Evolutionary conservation across 1,284 basidiomycete genomes (phyloP), one percentile per base, ranked within the genome.

Genomic region (Athelia psychrophila): DNA sequence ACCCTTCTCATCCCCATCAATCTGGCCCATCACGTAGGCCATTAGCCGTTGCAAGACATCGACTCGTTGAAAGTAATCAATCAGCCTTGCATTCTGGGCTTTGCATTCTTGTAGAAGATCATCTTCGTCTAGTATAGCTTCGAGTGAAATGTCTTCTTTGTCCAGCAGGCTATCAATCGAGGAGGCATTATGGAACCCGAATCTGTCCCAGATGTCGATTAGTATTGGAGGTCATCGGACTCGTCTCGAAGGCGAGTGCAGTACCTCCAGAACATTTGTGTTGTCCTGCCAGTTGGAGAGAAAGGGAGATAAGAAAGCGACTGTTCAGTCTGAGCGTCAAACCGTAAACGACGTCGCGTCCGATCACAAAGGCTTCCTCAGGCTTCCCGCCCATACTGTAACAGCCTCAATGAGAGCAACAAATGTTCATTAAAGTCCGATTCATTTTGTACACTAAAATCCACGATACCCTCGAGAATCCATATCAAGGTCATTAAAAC

Each of bases 31-130:
- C 60, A 93, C 91, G 73, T 93, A 93, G 49, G 83, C 88, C 53
- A 95, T 73, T 62, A 95, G 71, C 50, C 84, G 80, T 68, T 91
- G 86, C 52, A 95, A 71, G 38, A 94, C 87, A 65, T 92, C 87
- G 51, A 85, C 78, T 57, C 89, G 80, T 59, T 86, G 84, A 58
- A 95, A 89, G 67, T 92, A 95, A 66, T 91, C 86, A 59, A 92
- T 86, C 46, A 95, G 83, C 59, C 92, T 79, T 33, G 88, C 88
- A 67, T 98, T 98, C 70, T 96, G 93, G 3, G 91, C 80, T 72
- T 98, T 98, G 81, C 93, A 95, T 70, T 98, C 95, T 69, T 93
- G 91, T 49, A 98, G 75, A 51, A 98, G 77, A 68, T 98, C 95
- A 66, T 93, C 91, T 73, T 98, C 93, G 73, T 97, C 94, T 52